Conservation (phyloP, 2,329 filamentous ascomycete genomes). For the Diaporthe sp. region DNA sequence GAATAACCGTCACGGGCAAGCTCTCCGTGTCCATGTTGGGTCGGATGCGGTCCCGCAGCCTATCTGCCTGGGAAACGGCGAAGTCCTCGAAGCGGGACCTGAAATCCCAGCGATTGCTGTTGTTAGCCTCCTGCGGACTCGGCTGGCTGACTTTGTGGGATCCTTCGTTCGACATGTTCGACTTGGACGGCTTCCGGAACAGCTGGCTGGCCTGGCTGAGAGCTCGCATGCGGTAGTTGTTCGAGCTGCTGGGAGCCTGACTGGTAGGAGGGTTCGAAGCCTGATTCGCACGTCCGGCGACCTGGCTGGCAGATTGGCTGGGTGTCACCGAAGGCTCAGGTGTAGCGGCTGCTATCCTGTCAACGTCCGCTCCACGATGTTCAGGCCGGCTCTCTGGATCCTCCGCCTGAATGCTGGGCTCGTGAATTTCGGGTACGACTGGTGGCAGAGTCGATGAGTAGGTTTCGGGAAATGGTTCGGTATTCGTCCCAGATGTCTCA, state of each 20-base stretch:
- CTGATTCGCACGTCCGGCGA: constrained; percentile 29
- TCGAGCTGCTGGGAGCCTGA: constrained; percentile 38
- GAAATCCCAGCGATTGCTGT: constrained; percentile 66
- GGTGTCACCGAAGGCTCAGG: constrained; percentile 41
- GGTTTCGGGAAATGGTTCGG: constrained; percentile 49
- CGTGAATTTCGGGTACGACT: constrained; percentile 51
- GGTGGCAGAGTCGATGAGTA: constrained; percentile 39
- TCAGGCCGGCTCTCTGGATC: constrained; percentile 33
- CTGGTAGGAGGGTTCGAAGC: constrained; percentile 18
- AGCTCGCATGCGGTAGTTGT: constrained; percentile 48
- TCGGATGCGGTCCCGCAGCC: constrained; percentile 68
- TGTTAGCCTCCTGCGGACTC: constrained; percentile 44
- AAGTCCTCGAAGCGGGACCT: constrained; percentile 72
- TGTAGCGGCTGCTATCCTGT: constrained; percentile 35
- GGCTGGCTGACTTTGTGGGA: constrained; percentile 25
- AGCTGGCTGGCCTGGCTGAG: constrained; percentile 50
- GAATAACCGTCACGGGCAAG: constrained; percentile 72
- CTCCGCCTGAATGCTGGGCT: constrained; percentile 43
- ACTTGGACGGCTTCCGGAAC: constrained; percentile 44
- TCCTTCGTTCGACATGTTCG: constrained; percentile 34
- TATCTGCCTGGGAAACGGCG: constrained; percentile 72
- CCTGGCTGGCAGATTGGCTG: constrained; percentile 43
- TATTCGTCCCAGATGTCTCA: constrained; percentile 64
- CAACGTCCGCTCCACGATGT: constrained; percentile 35
- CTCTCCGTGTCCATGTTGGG: constrained; percentile 68